These are phyloP conservation scores for Echium plantagineum DNA, from an alignment of 257 asterid genomes.

Conservation along the genomic window DNA sequence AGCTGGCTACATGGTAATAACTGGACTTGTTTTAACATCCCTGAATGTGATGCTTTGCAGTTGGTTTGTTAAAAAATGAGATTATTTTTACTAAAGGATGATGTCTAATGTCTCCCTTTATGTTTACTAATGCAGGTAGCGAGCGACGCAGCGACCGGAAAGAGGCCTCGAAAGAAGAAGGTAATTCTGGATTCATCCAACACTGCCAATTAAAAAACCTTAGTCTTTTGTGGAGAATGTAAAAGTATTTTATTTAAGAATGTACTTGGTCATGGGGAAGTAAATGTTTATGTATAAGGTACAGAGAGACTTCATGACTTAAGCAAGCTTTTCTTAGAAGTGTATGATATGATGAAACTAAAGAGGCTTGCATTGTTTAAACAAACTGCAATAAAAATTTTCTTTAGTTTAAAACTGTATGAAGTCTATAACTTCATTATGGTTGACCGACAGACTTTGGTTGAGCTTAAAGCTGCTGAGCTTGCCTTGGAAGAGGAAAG, in stretches of 20 bases:
- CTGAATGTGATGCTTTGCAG: background rate
- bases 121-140: slow-evolving; percentile 25
- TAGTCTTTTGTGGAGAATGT: too few relatives aligned
- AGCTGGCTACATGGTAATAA: too few relatives aligned
- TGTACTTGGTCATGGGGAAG: background rate
- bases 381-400: too few relatives aligned
- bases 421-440: background rate
- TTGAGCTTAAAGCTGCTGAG: slow-evolving; percentile 58
- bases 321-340: background rate
- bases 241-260: too few relatives aligned
- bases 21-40: background rate
- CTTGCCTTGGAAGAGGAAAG: slow-evolving; percentile 41
- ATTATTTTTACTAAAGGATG: background rate
- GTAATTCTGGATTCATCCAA: slow-evolving; percentile 15
- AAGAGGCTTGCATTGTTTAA: too few relatives aligned
- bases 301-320: background rate
- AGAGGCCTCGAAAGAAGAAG: slow-evolving; percentile 70
- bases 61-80: background rate
- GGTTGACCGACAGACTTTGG: slow-evolving; percentile 36
- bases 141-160: slow-evolving; percentile 23
- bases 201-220: background rate
- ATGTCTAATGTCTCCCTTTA: background rate
- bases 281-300: too few relatives aligned
- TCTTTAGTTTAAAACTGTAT: background rate
- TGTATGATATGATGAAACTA: too few relatives aligned